Base-by-base conservation (phyloP, 768 basidiomycete genomes). In the Podaxis rugospora region DNA sequence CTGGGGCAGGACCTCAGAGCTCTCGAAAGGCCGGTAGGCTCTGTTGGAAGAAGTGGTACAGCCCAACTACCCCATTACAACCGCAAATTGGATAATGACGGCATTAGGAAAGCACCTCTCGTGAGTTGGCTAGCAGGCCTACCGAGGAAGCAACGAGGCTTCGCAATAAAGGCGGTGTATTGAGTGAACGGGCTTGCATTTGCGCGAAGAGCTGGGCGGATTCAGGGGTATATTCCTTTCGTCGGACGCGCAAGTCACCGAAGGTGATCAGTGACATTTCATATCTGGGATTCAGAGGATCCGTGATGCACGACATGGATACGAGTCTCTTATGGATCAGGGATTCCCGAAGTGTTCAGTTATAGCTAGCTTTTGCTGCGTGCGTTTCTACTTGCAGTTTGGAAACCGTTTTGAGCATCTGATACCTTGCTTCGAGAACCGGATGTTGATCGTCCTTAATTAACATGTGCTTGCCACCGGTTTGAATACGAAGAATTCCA, bases 61-160 rank as follows among this genome's bases (percentile, higher is more conserved):
- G 13, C 14, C 14, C 14, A 39, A 27, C 50, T n/a, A 32, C 51
- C 49, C 51, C 42, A 28, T 53, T 27, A 40, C 39, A 40, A 47
- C 51, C 28, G 51, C 35, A 14, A 52, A 60, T 47, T 51, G 46
- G 39, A 27, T 13, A 23, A 28, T 14, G 23, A 42, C 44, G 59
- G 59, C 59, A 40, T 46, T 46, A 27, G 51, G 39, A 53, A 36
- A 28, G 18, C n/a, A 39, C 51, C 53, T 60, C 28, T 28, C 42
- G 40, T 18, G 53, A 40, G 27, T 60, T 60, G 46, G n/a, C n/a
- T 60, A 51, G 35, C 51, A 51, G n/a, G 27, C 18, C 14, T 16
- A 46, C 25, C 18, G 21, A 36, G 32, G 18, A 44, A 44, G 42
- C 6, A 5, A 44, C 16, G 42, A 18, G 18, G 7, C n/a, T 44